Conservation (phyloP, 192 early-diverging fungal species). For the Entomortierella lignicola region DNA sequence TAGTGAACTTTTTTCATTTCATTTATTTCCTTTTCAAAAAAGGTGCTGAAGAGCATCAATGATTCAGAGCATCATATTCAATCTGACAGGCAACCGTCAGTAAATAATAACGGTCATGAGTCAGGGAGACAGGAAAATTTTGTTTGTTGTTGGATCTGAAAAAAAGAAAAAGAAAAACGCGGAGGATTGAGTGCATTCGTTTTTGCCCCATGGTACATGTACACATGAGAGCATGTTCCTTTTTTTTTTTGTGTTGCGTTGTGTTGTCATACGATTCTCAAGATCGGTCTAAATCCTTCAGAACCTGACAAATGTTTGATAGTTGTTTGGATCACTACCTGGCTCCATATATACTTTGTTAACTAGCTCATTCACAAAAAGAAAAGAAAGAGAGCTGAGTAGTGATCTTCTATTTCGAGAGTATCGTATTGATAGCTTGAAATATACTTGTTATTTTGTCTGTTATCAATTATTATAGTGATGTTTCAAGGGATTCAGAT, state of each 20-base stretch:
- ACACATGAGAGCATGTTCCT: constrained; percentile 5
- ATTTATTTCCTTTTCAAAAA: background rate
- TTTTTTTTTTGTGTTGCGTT: background rate
- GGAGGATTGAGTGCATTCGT: background rate
- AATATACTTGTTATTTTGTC: background rate
- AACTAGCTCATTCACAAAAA: too few species aligned
- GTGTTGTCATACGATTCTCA: background rate
- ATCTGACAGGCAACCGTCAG: background rate
- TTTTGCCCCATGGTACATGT: background rate
- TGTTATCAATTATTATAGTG: constrained; percentile 46
- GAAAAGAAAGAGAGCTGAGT: too few species aligned
- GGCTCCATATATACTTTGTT: too few species aligned
- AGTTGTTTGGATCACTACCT: too few species aligned
- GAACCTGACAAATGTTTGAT: too few species aligned
- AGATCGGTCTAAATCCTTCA: too few species aligned
- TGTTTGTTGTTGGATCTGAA: constrained; percentile 5
- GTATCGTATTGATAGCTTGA: background rate
- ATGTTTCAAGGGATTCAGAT: constrained; percentile 71
- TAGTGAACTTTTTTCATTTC: background rate
- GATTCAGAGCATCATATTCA: background rate
- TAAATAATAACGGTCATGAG: background rate
- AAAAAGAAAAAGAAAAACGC: too few species aligned
- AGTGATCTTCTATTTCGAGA: background rate
- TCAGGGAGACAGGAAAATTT: background rate
- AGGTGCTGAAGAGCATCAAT: too few species aligned